These are phyloP conservation scores for Pestalotiopsis sp. DNA, from an alignment of 2,329 filamentous ascomycete species.

Conservation along the genomic window DNA sequence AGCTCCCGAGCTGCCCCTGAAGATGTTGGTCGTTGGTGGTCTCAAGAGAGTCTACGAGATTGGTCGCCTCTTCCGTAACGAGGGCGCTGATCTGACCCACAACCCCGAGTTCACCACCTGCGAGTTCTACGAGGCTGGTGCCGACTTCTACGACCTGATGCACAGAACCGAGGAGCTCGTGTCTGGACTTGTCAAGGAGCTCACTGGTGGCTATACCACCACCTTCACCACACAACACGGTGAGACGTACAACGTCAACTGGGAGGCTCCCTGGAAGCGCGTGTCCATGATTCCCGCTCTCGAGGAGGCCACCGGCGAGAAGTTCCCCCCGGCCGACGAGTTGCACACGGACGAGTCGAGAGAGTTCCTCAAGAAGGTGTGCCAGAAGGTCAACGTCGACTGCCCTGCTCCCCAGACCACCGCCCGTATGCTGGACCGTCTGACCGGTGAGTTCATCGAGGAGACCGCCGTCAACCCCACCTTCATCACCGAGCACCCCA, in stretches of 20 bases:
- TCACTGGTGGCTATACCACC: constrained; percentile 85
- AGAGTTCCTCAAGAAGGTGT: constrained; percentile 69
- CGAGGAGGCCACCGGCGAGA: constrained; percentile 87
- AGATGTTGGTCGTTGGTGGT: constrained; percentile 93
- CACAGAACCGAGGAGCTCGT: constrained; percentile 91
- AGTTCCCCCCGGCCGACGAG: constrained; percentile 87
- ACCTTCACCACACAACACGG: constrained; percentile 85
- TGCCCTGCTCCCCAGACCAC: constrained; percentile 92
- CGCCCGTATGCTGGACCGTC: constrained; percentile 93
- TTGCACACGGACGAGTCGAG: constrained; percentile 89
- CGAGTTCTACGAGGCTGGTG: constrained; percentile 96
- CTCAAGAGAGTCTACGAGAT: constrained; percentile 95
- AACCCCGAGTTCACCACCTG: constrained; percentile 98
- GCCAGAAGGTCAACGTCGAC: constrained; percentile 82
- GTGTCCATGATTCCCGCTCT: constrained; percentile 96
- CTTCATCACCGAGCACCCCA: constrained; percentile 81
- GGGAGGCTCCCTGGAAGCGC: constrained; percentile 90
- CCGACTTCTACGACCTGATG: constrained; percentile 90
- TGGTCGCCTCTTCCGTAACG: constrained; percentile 93
- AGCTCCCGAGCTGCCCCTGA: constrained; percentile 93
- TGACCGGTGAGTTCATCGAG: constrained; percentile 94
- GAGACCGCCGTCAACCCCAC: constrained; percentile 74
- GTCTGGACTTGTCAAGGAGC: constrained; percentile 82
- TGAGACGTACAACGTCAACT: constrained; percentile 90
- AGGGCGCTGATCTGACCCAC: constrained; percentile 89